Evolutionary conservation across 768 basidiomycete genomes (phyloP).

Genomic region (Pleurotus cornucopiae): DNA sequence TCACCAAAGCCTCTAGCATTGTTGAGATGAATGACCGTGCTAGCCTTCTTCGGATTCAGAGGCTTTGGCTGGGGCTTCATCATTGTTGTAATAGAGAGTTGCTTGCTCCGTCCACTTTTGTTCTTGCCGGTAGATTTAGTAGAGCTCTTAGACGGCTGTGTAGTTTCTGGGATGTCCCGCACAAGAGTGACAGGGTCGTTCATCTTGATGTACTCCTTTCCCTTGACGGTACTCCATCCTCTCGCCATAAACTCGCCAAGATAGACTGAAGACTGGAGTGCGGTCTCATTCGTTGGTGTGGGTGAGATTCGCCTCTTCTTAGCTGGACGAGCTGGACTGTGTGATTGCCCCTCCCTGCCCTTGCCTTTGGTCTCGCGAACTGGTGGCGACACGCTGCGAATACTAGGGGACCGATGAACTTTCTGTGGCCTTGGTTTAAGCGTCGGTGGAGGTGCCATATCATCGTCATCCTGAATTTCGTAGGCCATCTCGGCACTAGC

Average conservation of each 20-base stretch:
- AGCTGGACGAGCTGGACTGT: slow-evolving; percentile 27
- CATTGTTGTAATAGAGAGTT: slow-evolving; percentile 64
- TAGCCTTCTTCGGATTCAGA: slow-evolving; percentile 42
- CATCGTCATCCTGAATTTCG: slow-evolving; percentile 11
- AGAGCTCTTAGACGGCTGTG: not conserved
- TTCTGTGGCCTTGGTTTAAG: slow-evolving; percentile 15
- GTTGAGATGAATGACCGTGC: slow-evolving; percentile 64
- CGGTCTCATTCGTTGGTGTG: slow-evolving; percentile 15
- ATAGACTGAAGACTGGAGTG: slow-evolving; percentile 35
- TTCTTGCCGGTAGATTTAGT: slow-evolving; percentile 18
- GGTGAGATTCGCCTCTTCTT: slow-evolving; percentile 55
- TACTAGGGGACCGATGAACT: slow-evolving; percentile 34
- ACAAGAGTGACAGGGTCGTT: slow-evolving; percentile 60
- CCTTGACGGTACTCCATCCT: slow-evolving; percentile 77
- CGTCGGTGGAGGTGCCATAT: slow-evolving; percentile 23
- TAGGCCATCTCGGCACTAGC: not conserved
- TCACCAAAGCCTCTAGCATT: slow-evolving; percentile 65
- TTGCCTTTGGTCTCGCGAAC: slow-evolving; percentile 7
- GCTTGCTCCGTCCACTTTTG: slow-evolving; percentile 36
- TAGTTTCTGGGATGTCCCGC: slow-evolving; percentile 44
- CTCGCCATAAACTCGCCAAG: slow-evolving; percentile 69
- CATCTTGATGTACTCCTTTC: slow-evolving; percentile 61
- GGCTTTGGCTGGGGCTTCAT: slow-evolving; percentile 53
- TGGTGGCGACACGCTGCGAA: slow-evolving; percentile 32
- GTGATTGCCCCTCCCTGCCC: not conserved